These are phyloP conservation scores for Taphrina communis DNA, from an alignment of 1,139 yeast species.

Conservation along the genomic window DNA sequence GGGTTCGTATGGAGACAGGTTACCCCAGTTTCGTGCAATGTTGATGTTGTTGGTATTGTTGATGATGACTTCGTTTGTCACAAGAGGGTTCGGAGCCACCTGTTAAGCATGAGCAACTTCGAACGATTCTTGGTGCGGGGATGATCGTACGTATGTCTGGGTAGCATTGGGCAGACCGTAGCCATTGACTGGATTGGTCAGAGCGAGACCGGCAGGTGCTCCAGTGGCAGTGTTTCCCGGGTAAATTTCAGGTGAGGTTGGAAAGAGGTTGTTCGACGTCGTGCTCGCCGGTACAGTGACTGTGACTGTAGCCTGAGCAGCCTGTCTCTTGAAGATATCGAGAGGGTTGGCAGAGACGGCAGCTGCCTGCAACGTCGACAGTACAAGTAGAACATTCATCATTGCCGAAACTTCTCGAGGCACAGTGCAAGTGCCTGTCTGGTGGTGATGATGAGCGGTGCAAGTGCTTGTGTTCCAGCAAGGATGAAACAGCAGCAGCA, in stretches of 20 bases:
- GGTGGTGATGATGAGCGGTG: not conserved
- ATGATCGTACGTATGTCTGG: conserved; percentile 8
- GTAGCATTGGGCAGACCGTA: conserved; percentile 21
- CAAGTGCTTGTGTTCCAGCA: no score
- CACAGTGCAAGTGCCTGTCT: not conserved
- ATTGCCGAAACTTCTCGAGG: not conserved
- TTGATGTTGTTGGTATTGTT: conserved; percentile 24
- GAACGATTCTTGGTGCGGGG: not conserved
- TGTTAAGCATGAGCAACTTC: not conserved
- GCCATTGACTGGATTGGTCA: conserved; percentile 22
- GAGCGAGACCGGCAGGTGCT: conserved; percentile 24
- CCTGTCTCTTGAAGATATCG: conserved; percentile 10
- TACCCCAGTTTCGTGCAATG: conserved; percentile 18
- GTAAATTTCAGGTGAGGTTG: conserved; percentile 17
- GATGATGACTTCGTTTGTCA: conserved; percentile 18
- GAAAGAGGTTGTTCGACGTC: conserved; percentile 19
- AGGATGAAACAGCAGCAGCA: no score
- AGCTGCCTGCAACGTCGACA: not conserved
- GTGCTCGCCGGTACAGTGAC: conserved; percentile 17
- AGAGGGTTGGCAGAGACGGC: conserved; percentile 17
- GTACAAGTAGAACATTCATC: not conserved
- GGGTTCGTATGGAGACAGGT: conserved; percentile 20
- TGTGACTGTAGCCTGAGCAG: conserved; percentile 8
- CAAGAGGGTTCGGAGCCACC: conserved; percentile 18
- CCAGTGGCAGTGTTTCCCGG: conserved; percentile 28